phyloP scores from a whole-genome alignment of 495 filamentous ascomycete species.

The Talaromyces liani region DNA sequence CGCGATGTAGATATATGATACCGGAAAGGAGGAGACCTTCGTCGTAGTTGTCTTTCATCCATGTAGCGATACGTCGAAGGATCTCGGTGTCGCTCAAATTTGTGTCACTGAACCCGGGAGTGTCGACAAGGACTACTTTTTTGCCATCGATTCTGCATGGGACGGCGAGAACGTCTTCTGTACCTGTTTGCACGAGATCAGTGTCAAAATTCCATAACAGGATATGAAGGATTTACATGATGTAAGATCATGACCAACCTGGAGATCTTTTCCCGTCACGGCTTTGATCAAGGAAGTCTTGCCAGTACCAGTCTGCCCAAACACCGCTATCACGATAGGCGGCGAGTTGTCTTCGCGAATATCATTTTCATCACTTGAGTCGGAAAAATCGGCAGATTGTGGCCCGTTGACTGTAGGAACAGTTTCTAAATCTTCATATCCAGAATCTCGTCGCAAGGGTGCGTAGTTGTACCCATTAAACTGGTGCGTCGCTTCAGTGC shows the following conservation, averaged over 20 bases:
- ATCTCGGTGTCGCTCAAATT: constrained; percentile 26
- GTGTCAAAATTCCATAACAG: neutral
- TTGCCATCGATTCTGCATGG: constrained; percentile 11
- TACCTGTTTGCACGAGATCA: neutral
- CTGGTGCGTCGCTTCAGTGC: no score
- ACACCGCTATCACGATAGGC: constrained; percentile 24
- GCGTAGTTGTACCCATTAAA: no score
- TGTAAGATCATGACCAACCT: constrained; percentile 15
- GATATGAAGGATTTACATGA: constrained; percentile 10
- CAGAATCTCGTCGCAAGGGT: no score
- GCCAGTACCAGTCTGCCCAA: constrained; percentile 36
- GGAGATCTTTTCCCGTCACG: constrained; percentile 16
- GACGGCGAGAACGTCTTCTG: neutral
- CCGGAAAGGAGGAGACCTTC: constrained; percentile 12
- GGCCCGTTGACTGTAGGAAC: no score
- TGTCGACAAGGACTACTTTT: constrained; percentile 29
- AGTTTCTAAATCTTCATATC: no score
- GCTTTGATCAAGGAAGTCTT: constrained; percentile 34
- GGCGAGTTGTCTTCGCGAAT: no score
- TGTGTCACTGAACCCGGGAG: constrained; percentile 39
- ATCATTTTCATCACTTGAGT: no score
- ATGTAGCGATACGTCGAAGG: constrained; percentile 26
- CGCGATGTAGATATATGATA: constrained; percentile 24
- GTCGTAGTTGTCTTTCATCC: constrained; percentile 15
- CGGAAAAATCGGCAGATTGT: no score